Base-by-base conservation (phyloP, 257 asterid genomes). In the Solanum virginianum region DNA sequence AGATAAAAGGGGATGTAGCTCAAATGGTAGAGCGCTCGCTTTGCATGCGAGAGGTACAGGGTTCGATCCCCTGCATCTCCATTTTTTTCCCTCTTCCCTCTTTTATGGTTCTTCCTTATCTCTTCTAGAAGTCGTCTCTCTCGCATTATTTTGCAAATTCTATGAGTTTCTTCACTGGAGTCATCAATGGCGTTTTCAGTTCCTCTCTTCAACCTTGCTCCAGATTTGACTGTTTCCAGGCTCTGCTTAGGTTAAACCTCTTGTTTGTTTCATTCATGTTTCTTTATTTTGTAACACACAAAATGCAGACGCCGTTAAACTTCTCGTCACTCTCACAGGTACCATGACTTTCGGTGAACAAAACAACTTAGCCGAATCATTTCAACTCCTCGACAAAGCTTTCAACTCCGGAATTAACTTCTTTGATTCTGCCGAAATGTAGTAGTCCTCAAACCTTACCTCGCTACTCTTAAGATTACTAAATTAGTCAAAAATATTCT, bases 1-100 rank as follows among this genome's bases (percentile, higher is more conserved):
- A 36, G 41, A 36, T 1, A 36, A 36, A 15, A 1, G 95, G 99
- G 98, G 97, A 94, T 96, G 96, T 94, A 92, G 98, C 98, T 94
- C 98, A 96, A 92, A 93, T 93, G 99, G 97, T 96, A 94, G 97
- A 96, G 97, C 95, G 95, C 99, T 93, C 95, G 97, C 98, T 96
- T 94, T 94, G 98, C 97, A 93, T 93, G 98, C 97, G 97, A 93
- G 99, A 96, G 98, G 99, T 32, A 68, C 80, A 39, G 55, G 80
- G 82, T 51, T 75, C 82, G 82, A 51, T 75, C 62, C 82, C 62
- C 82, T 29, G 82, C 45, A 51, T 49, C 62, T 75, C 82, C 82
- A 49, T 13, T 1, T 3, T 10, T 13, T 20, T 14, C 1, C 7
- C 0, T 68, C 8, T 3, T 4, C 17, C 10, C 53, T 41, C 1